Conservation (phyloP, 225 moss, liverwort and hornwort species). For the Rhytidiadelphus loreus region DNA sequence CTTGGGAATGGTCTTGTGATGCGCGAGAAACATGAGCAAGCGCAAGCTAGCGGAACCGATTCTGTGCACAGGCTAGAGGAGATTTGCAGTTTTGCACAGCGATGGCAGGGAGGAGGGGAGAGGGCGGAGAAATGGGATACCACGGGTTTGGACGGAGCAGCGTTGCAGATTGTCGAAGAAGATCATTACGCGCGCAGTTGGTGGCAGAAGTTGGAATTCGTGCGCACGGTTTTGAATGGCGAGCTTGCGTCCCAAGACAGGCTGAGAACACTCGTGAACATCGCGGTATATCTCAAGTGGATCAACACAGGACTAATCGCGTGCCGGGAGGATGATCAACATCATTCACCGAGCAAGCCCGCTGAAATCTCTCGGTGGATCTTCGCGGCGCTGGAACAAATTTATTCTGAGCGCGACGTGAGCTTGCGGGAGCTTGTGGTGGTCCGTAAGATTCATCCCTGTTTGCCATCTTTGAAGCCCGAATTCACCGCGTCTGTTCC, state of each 20-base stretch:
- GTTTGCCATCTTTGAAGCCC: slow-evolving; percentile 65
- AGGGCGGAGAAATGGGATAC: slow-evolving; percentile 52
- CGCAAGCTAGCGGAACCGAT: neutral
- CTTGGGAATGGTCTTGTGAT: neutral
- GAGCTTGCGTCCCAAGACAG: slow-evolving; percentile 37
- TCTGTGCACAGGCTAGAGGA: slow-evolving; percentile 9
- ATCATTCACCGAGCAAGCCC: slow-evolving; percentile 52
- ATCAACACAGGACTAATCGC: slow-evolving; percentile 67
- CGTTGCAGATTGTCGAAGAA: slow-evolving; percentile 60
- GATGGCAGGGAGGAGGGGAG: slow-evolving; percentile 55
- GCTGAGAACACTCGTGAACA: slow-evolving; percentile 43
- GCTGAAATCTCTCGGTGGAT: slow-evolving; percentile 60
- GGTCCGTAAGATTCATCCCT: slow-evolving; percentile 64
- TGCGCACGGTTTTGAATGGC: slow-evolving; percentile 30
- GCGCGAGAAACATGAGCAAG: neutral
- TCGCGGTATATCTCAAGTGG: slow-evolving; percentile 80
- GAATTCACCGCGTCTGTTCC: slow-evolving; percentile 63
- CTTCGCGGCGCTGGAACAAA: slow-evolving; percentile 55
- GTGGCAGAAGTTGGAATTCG: slow-evolving; percentile 82
- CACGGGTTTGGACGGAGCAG: slow-evolving; percentile 48
- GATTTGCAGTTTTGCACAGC: slow-evolving; percentile 49
- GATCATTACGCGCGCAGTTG: slow-evolving; percentile 54
- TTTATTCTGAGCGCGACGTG: slow-evolving; percentile 6
- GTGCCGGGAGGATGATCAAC: slow-evolving; percentile 71
- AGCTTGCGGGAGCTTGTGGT: slow-evolving; percentile 52